Conservation (phyloP, 176 grass and related monocot genomes). For the Melocanna baccifera region DNA sequence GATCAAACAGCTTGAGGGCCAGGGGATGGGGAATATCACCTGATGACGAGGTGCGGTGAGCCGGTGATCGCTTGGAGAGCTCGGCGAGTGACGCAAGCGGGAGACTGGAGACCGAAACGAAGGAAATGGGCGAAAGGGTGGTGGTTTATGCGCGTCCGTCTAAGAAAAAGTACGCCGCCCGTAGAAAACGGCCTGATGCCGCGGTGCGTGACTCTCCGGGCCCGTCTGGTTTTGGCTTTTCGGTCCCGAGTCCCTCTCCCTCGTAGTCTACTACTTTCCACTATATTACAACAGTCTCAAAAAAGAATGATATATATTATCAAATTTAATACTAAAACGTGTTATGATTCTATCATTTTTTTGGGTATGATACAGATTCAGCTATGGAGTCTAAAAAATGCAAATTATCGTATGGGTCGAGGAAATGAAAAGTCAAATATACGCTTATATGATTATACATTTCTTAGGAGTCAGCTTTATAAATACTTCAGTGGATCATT, state of each 20-base stretch:
- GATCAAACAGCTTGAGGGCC: background rate
- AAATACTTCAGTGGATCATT: too few relatives aligned
- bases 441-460: too few relatives aligned
- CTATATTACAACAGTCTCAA: too few relatives aligned
- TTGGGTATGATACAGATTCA: too few relatives aligned
- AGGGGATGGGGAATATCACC: background rate
- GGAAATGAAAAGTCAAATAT: too few relatives aligned
- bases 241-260: background rate
- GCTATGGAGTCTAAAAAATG: too few relatives aligned
- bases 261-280: background rate
- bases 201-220: background rate
- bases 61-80: background rate
- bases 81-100: background rate
- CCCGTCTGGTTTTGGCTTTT: background rate
- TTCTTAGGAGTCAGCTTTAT: too few relatives aligned
- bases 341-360: too few relatives aligned
- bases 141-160: conserved; percentile 24
- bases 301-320: too few relatives aligned
- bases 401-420: too few relatives aligned
- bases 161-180: background rate
- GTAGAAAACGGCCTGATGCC: conserved; percentile 14
- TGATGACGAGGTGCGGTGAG: background rate
- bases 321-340: too few relatives aligned
- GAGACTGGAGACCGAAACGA: background rate
- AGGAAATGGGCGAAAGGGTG: conserved; percentile 10